Evolutionary conservation across 805 yeast species (phyloP).

Genomic region (Kazachstania martiniae): DNA sequence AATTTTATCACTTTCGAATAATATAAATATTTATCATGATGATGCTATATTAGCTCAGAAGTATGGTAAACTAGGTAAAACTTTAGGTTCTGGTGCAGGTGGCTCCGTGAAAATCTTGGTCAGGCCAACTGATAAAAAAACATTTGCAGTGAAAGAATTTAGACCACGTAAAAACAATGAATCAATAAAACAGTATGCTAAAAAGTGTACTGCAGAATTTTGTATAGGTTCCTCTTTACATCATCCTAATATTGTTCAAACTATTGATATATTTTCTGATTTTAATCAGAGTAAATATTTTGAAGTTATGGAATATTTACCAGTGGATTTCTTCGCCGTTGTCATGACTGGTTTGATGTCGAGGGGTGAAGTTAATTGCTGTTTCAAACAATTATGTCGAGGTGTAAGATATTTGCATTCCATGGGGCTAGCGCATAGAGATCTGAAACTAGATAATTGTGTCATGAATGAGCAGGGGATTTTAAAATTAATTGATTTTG

Average conservation of each 20-base stretch:
- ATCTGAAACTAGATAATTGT: slow-evolving; percentile 74
- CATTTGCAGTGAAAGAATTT: slow-evolving; percentile 79
- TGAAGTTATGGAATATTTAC: slow-evolving; percentile 81
- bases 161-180: slow-evolving; percentile 64
- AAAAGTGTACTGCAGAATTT: slow-evolving; percentile 80
- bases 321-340: slow-evolving; percentile 74
- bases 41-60: slow-evolving; percentile 46
- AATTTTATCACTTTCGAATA: slow-evolving; percentile 25
- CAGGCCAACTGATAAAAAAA: slow-evolving; percentile 56
- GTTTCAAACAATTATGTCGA: slow-evolving; percentile 59
- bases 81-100: slow-evolving; percentile 80
- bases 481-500: slow-evolving; percentile 71
- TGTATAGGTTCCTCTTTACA: slow-evolving; percentile 76
- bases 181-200: slow-evolving; percentile 64
- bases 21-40: slow-evolving; percentile 34
- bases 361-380: slow-evolving; percentile 72
- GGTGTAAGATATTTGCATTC: slow-evolving; percentile 69
- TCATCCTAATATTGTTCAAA: slow-evolving; percentile 72
- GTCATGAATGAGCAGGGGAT: slow-evolving; percentile 67
- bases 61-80: slow-evolving; percentile 65
- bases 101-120: slow-evolving; percentile 69
- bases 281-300: slow-evolving; percentile 59
- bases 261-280: slow-evolving; percentile 51
- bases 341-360: slow-evolving; percentile 82
- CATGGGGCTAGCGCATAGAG: slow-evolving; percentile 75